A percentile compares a stretch with the other conserved stretches of the same genome.
Conservation (phyloP, 371 early-diverging fungal species). For the Gilbertella persicaria region DNA sequence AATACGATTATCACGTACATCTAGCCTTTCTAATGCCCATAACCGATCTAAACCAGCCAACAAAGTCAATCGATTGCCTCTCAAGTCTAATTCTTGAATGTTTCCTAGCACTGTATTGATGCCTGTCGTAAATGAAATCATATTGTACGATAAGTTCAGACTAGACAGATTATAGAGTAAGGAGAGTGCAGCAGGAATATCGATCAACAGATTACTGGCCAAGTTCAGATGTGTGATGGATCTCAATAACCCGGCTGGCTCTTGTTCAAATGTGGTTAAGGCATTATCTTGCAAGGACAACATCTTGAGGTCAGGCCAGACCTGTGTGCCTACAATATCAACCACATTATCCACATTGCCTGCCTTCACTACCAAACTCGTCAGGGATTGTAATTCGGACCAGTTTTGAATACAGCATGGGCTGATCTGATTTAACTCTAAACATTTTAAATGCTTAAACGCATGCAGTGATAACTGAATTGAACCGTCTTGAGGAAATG, state of each 20-base stretch:
- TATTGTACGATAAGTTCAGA: constrained; percentile 67
- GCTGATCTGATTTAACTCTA: constrained; percentile 55
- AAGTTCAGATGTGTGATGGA: constrained; percentile 62
- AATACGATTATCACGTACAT: constrained; percentile 68
- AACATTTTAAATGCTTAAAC: constrained; percentile 48
- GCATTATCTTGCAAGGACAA: constrained; percentile 62
- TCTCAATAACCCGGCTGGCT: constrained; percentile 48
- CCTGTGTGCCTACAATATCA: constrained; percentile 8
- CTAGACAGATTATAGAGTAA: constrained; percentile 58
- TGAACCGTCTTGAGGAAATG: constrained; percentile 39
- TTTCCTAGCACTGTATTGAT: constrained; percentile 71
- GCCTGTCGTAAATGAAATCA: constrained; percentile 61
- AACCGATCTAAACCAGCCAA: constrained; percentile 69
- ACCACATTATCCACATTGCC: constrained; percentile 43
- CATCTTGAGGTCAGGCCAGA: constrained; percentile 52
- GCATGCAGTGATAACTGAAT: constrained; percentile 39
- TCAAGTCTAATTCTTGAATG: constrained; percentile 61
- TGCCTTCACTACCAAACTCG: constrained; percentile 47
- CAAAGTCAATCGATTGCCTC: constrained; percentile 66
- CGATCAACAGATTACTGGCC: constrained; percentile 63
- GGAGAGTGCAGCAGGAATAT: constrained; percentile 60
- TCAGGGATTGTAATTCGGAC: constrained; percentile 43
- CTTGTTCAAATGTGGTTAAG: constrained; percentile 49
- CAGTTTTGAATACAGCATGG: constrained; percentile 53
- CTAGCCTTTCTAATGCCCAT: constrained; percentile 71